Percentiles rank a stretch among this genome's conserved stretches.
These are phyloP conservation scores for Emergomyces pasteurianus DNA, from an alignment of 2,329 filamentous ascomycete species.

Conservation along the genomic window DNA sequence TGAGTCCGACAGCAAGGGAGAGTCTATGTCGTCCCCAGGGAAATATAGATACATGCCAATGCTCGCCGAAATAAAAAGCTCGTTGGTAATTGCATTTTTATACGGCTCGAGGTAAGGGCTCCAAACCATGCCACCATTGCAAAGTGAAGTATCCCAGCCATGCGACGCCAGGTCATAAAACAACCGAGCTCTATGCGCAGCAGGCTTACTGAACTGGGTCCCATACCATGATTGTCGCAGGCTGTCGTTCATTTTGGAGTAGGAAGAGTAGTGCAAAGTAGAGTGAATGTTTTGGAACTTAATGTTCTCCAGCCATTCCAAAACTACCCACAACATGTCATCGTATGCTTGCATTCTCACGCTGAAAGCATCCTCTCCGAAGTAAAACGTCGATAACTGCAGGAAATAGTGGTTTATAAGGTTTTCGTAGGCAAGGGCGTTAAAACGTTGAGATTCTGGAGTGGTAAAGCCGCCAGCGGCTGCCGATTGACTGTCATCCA, in stretches of 20 bases:
- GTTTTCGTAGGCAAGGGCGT: conserved; percentile 52
- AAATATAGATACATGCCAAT: conserved; percentile 84
- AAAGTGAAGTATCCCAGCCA: conserved; percentile 74
- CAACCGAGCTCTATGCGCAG: conserved; percentile 68
- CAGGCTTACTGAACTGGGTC: conserved; percentile 59
- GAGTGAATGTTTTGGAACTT: conserved; percentile 65
- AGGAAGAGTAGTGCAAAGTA: conserved; percentile 43
- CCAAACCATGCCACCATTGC: conserved; percentile 84
- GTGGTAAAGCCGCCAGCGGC: conserved; percentile 2
- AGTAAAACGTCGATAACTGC: conserved; percentile 67
- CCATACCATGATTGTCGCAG: conserved; percentile 54
- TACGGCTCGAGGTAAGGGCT: conserved; percentile 69
- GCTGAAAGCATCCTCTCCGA: conserved; percentile 67
- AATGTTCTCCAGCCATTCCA: conserved; percentile 77
- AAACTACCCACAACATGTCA: conserved; percentile 89
- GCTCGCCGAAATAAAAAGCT: conserved; percentile 75
- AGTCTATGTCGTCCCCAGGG: conserved; percentile 63
- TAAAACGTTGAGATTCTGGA: conserved; percentile 14
- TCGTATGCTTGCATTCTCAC: conserved; percentile 74
- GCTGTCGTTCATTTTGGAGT: conserved; percentile 13
- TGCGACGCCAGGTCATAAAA: conserved; percentile 72
- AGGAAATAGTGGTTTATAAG: conserved; percentile 73
- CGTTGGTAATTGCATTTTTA: conserved; percentile 94
- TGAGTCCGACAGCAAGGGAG: conserved; percentile 37
- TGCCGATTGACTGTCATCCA: conserved; percentile 21